These are phyloP conservation scores for Toxicodendron radicans DNA, from an alignment of 345 rosid genomes.

Conservation along the genomic window DNA sequence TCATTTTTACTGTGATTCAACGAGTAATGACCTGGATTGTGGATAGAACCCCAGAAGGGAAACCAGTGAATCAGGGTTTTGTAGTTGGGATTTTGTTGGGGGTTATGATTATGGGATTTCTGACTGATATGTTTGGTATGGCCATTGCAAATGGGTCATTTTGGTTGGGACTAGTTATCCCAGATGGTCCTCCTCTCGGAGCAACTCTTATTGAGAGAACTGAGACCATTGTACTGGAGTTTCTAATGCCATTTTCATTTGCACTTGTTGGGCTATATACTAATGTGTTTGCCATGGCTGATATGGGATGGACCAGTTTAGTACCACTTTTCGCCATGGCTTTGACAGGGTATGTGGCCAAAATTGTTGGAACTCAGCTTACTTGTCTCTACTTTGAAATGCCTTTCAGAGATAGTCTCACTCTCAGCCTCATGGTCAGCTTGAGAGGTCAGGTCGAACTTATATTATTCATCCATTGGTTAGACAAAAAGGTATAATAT, in stretches of 20 bases:
- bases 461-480: conserved; percentile 52
- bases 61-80: conserved; percentile 46
- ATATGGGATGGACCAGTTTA: conserved; percentile 41
- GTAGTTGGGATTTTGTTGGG: conserved; percentile 45
- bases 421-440: conserved; percentile 60
- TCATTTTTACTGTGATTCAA: conserved; percentile 32
- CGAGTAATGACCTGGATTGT: conserved; percentile 45
- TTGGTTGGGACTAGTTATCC: conserved; percentile 59
- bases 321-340: conserved; percentile 45
- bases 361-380: conserved; percentile 30
- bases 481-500: conserved; percentile 49
- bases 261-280: conserved; percentile 52
- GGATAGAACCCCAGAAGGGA: conserved; percentile 50
- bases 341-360: conserved; percentile 38
- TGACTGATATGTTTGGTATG: conserved; percentile 70
- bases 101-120: conserved; percentile 47
- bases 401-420: conserved; percentile 53
- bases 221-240: conserved; percentile 53
- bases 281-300: conserved; percentile 39
- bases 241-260: conserved; percentile 62
- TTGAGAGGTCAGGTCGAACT: conserved; percentile 70
- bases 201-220: conserved; percentile 48
- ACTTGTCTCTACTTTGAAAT: conserved; percentile 34
- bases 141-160: conserved; percentile 58
- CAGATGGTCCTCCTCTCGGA: conserved; percentile 71